Base-by-base conservation (phyloP, 2,329 filamentous ascomycete genomes). In the Monosporascus cannonballus region DNA sequence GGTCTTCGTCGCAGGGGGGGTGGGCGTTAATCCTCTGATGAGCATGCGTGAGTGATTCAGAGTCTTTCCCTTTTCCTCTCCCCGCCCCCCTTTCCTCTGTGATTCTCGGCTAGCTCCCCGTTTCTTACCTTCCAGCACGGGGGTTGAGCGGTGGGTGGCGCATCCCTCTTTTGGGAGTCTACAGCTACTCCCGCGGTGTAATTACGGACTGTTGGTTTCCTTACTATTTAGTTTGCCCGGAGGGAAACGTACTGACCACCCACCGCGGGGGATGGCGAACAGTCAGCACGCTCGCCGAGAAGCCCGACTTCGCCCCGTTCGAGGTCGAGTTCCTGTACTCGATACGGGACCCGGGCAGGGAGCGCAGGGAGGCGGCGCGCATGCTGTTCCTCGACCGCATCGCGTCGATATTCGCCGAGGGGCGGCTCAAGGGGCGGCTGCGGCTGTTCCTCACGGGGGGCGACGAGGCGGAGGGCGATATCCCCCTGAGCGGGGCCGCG, bases 21-120 rank as follows among this genome's bases (percentile, higher is more conserved):
- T 95, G 22, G 90, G 90, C 0, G 85, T 95, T 52, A 95, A 95
- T 61, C 89, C 89, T 0, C 71, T 93, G 5, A 80, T 90, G 52
- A 89, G 87, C 51, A 93, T 93, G 67, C 71, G 42, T 46, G 22
- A 46, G 42, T 46, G 14, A 27, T 46, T 42, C 39, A 14, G 22
- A 20, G 14, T 8, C 8, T 42, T 42, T 42, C 3, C 18, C 39
- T 20, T 42, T 20, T 14, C 18, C 22, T 22, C 39, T 9, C 20
- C 11, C 6, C 11, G 17, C 1, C 22, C 42, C 11, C 4, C 20
- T n/a, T 27, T 6, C 22, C 6, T 24, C 22, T 46, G 8, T 17
- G 30, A 34, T 34, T 34, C 9, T 34, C 30, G 4, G 11, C 30
- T 34, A 34, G 30, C 4, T 11, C 4, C 30, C 30, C 14, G 30